Evolutionary conservation across 164 flowering plant species (phyloP).

Genomic region (Vitis cinerea): DNA sequence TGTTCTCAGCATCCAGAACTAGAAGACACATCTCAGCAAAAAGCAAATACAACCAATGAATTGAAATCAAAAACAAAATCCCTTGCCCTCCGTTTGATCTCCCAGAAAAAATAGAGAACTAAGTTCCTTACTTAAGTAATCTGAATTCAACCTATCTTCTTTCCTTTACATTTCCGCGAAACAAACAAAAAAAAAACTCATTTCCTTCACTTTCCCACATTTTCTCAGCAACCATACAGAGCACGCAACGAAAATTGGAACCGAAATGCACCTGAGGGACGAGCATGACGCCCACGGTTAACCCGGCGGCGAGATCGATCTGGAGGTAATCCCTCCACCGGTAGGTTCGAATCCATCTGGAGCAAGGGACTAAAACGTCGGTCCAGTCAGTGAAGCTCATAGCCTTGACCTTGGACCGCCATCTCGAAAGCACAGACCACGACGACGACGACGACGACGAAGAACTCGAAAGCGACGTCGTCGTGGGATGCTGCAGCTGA

Average conservation of each 20-base stretch:
- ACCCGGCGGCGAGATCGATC: slow-evolving; percentile 79
- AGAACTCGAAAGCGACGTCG: slow-evolving; percentile 20
- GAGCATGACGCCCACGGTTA: slow-evolving; percentile 93
- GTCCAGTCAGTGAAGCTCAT: slow-evolving; percentile 68
- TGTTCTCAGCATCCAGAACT: too few species aligned
- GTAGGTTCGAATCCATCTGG: slow-evolving; percentile 82
- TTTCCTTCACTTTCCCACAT: background rate
- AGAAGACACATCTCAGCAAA: background rate
- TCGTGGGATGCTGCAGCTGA: slow-evolving; percentile 59
- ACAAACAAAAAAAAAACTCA: background rate
- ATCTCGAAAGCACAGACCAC: slow-evolving; percentile 19
- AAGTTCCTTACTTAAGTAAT: too few species aligned
- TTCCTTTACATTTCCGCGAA: background rate
- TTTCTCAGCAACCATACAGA: slow-evolving; percentile 11
- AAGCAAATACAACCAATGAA: background rate
- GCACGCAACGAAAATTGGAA: background rate
- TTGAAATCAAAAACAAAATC: background rate
- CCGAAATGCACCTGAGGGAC: slow-evolving; percentile 79
- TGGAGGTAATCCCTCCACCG: slow-evolving; percentile 78
- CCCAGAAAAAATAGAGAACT: too few species aligned
- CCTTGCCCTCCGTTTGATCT: background rate
- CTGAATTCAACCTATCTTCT: too few species aligned
- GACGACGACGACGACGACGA: slow-evolving; percentile 20
- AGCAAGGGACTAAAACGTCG: slow-evolving; percentile 65
- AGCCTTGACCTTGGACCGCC: slow-evolving; percentile 43